These are phyloP conservation scores for Tylopilus rubrobrunneus DNA, from an alignment of 768 basidiomycete species.

Conservation along the genomic window DNA sequence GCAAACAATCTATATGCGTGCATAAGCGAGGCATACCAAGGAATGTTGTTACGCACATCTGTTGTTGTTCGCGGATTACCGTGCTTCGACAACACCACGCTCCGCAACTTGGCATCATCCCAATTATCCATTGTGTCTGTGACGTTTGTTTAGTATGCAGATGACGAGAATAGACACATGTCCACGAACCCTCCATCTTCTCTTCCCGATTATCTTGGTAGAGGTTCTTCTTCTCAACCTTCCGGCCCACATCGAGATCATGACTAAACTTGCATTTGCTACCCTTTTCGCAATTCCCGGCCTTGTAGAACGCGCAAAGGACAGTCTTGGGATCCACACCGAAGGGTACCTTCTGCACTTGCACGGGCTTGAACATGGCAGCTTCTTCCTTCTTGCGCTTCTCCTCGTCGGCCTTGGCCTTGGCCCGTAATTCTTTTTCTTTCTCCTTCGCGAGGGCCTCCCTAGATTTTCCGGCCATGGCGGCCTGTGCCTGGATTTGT, in stretches of 20 bases:
- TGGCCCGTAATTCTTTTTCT: constrained; percentile 73
- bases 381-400: constrained; percentile 84
- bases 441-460: constrained; percentile 80
- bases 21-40: constrained; percentile 7
- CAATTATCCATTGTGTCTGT: constrained; percentile 96
- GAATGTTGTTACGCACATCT: constrained; percentile 53
- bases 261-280: constrained; percentile 97
- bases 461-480: constrained; percentile 74
- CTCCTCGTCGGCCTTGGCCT: constrained; percentile 75
- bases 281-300: constrained; percentile 91
- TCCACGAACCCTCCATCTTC: constrained; percentile 59
- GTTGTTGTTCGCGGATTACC: constrained; percentile 92
- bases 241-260: constrained; percentile 81
- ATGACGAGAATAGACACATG: not conserved
- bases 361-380: constrained; percentile 74
- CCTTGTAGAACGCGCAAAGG: constrained; percentile 89
- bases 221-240: constrained; percentile 92
- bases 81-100: constrained; percentile 81
- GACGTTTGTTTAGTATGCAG: not conserved
- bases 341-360: constrained; percentile 84
- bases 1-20: constrained; percentile 79
- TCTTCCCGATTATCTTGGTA: constrained; percentile 88
- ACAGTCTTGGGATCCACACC: constrained; percentile 97
- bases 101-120: constrained; percentile 91
- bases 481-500: constrained; percentile 72